Conservation (phyloP, 495 filamentous ascomycete genomes). For the Cenococcum geophilum region DNA sequence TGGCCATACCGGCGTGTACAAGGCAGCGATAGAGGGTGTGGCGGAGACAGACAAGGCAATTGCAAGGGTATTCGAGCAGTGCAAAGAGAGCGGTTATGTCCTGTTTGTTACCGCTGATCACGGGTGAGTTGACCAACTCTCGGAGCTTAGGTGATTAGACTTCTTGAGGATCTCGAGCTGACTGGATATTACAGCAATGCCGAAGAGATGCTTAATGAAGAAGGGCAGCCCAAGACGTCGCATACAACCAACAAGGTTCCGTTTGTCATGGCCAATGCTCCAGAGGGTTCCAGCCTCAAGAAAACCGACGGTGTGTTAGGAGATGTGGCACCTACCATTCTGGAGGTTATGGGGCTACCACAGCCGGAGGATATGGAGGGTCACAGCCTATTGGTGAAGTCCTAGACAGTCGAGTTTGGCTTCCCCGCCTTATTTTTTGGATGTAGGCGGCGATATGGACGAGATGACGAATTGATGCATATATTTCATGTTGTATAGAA, state of each 20-base stretch:
- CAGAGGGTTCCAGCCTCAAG: constrained; percentile 79
- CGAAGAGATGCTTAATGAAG: constrained; percentile 96
- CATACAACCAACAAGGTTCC: constrained; percentile 97
- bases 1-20: constrained; percentile 94
- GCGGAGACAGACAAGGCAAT: constrained; percentile 88
- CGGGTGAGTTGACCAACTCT: constrained; percentile 49
- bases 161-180: neutral
- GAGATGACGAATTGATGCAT: neutral
- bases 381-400: constrained; percentile 69
- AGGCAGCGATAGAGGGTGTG: constrained; percentile 85
- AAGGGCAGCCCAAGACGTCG: constrained; percentile 93
- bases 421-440: neutral
- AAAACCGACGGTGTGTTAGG: constrained; percentile 82
- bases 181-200: constrained; percentile 57
- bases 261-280: constrained; percentile 96
- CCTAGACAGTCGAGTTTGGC: neutral
- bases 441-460: neutral
- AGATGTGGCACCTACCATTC: constrained; percentile 89
- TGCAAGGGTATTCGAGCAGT: constrained; percentile 80
- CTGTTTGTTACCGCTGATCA: constrained; percentile 95
- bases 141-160: neutral
- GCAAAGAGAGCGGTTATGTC: constrained; percentile 85
- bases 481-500: constrained; percentile 4
- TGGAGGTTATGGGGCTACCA: constrained; percentile 82
- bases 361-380: constrained; percentile 92